Conservation (phyloP, 2,329 filamentous ascomycete species). For the Davidsoniella australis region DNA sequence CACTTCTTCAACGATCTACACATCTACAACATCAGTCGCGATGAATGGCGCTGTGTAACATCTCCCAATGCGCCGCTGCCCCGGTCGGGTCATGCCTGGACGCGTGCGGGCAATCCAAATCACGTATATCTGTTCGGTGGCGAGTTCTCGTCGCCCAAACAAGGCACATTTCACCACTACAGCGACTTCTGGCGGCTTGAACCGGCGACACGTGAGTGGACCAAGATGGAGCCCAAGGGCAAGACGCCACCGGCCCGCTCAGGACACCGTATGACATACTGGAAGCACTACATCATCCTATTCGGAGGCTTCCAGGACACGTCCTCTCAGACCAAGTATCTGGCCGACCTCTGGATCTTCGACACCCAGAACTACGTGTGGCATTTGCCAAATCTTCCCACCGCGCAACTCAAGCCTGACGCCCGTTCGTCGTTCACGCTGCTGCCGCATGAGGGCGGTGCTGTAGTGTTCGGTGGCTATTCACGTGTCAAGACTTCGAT, state of each 20-base stretch:
- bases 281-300: slow-evolving; percentile 88
- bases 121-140: slow-evolving; percentile 87
- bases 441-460: slow-evolving; percentile 76
- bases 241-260: slow-evolving; percentile 70
- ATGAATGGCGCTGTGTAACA: slow-evolving; percentile 82
- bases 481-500: slow-evolving; percentile 68
- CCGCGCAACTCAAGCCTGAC: slow-evolving; percentile 74
- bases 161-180: slow-evolving; percentile 98
- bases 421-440: slow-evolving; percentile 82
- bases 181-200: slow-evolving; percentile 96
- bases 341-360: slow-evolving; percentile 89
- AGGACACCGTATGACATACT: slow-evolving; percentile 91
- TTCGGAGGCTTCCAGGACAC: slow-evolving; percentile 98
- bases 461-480: slow-evolving; percentile 84
- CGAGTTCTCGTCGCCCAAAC: slow-evolving; percentile 91
- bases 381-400: slow-evolving; percentile 58
- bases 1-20: slow-evolving; percentile 51
- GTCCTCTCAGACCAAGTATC: slow-evolving; percentile 82
- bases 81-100: slow-evolving; percentile 87
- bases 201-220: slow-evolving; percentile 74
- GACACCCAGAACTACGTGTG: slow-evolving; percentile 78
- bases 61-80: slow-evolving; percentile 84
- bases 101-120: slow-evolving; percentile 66
- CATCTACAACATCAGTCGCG: slow-evolving; percentile 60
- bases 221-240: slow-evolving; percentile 63